phyloP scores from a whole-genome alignment of 805 yeast genomes.

The Blastobotrys robertii region DNA sequence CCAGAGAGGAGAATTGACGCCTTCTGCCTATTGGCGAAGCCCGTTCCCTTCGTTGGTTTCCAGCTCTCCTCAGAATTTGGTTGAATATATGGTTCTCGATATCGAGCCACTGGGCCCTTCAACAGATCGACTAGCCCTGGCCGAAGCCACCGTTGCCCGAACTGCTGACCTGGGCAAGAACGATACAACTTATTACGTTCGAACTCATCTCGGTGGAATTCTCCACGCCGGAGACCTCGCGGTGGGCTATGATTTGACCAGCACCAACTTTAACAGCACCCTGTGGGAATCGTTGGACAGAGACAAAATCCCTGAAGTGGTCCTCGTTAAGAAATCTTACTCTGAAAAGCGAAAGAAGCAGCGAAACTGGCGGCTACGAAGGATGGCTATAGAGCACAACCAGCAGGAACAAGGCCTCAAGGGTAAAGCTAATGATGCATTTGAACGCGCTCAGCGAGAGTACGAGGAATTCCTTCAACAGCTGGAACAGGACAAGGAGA shows the following conservation, averaged over 20 bases:
- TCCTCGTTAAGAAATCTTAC: constrained; percentile 44
- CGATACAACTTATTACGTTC: constrained; percentile 70
- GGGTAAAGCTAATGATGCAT: constrained; percentile 69
- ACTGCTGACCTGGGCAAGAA: constrained; percentile 80
- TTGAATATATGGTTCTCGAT: constrained; percentile 84
- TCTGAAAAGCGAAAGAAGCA: constrained; percentile 5
- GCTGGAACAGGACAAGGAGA: constrained; percentile 19
- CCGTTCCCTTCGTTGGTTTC: constrained; percentile 75
- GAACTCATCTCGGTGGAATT: constrained; percentile 89
- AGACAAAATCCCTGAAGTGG: constrained; percentile 70
- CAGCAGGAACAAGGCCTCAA: constrained; percentile 32
- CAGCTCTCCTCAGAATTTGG: constrained; percentile 47
- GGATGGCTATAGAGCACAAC: constrained; percentile 94
- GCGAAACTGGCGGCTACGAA: constrained; percentile 44
- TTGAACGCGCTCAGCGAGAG: constrained; percentile 50
- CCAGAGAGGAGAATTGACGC: constrained; percentile 63
- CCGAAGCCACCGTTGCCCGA: constrained; percentile 88
- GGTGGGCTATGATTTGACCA: constrained; percentile 78
- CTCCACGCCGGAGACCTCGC: constrained; percentile 95
- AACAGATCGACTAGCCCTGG: constrained; percentile 68
- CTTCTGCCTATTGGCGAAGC: constrained; percentile 68
- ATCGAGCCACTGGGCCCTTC: constrained; percentile 61
- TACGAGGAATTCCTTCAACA: constrained; percentile 19
- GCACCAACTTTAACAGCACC: constrained; percentile 82
- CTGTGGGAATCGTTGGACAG: constrained; percentile 64